Conservation (phyloP, 495 filamentous ascomycete genomes). For the Clavariopsis aquatica region DNA sequence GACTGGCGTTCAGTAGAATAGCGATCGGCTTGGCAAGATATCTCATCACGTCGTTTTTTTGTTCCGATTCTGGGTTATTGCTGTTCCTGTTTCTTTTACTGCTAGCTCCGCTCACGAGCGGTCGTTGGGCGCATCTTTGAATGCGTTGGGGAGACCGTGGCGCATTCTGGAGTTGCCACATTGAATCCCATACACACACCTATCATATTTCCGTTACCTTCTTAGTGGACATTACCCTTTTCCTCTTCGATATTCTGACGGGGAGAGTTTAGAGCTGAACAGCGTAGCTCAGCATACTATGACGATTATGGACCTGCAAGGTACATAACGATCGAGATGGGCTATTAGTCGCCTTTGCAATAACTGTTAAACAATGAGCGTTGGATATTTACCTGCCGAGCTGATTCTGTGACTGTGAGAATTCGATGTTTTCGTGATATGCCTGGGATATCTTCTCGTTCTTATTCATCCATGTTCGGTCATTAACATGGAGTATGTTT, state of each 20-base stretch:
- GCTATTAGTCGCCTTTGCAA: neutral
- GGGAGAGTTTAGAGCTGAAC: neutral
- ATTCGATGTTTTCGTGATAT: too few species aligned
- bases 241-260: neutral
- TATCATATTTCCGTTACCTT: neutral
- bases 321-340: constrained; percentile 2
- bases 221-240: neutral
- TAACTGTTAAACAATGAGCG: too few species aligned
- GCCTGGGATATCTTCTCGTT: too few species aligned
- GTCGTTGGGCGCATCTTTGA: neutral
- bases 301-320: neutral
- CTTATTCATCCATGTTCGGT: too few species aligned
- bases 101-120: constrained; percentile 1
- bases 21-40: constrained; percentile 6
- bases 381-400: neutral
- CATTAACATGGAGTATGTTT: too few species aligned
- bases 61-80: constrained; percentile 15
- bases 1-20: constrained; percentile 32
- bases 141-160: neutral
- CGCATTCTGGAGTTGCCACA: neutral
- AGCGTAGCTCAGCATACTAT: neutral
- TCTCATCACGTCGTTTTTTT: neutral
- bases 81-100: neutral
- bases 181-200: neutral
- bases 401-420: neutral